phyloP scores from a whole-genome alignment of 2,329 filamentous ascomycete genomes.

The Trichocomaceae sp. region DNA sequence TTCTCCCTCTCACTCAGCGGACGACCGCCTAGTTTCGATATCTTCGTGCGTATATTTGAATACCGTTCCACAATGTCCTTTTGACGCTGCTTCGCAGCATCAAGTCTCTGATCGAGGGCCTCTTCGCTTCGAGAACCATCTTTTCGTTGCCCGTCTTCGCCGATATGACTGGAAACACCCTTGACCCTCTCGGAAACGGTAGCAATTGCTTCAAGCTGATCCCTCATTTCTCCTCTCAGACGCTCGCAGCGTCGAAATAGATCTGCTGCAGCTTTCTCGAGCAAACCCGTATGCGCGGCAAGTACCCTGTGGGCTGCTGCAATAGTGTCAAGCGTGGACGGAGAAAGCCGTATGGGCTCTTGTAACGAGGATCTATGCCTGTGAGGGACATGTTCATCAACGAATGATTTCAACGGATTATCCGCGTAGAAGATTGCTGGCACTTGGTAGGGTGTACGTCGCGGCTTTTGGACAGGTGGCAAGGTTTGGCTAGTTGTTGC shows the following conservation, averaged over 20 bases:
- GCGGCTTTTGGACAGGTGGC: constrained; percentile 18
- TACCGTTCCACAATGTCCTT: constrained; percentile 36
- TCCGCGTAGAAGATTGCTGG: constrained; percentile 35
- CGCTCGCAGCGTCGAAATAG: constrained; percentile 48
- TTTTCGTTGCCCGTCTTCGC: constrained; percentile 29
- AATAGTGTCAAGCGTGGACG: constrained; percentile 43
- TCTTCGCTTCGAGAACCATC: constrained; percentile 27
- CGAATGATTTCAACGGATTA: constrained; percentile 34
- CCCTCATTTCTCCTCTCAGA: constrained; percentile 41
- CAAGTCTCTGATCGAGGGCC: constrained; percentile 34
- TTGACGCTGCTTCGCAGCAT: constrained; percentile 36
- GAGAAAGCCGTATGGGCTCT: constrained; percentile 43
- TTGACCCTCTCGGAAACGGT: constrained; percentile 42
- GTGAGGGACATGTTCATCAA: constrained; percentile 38
- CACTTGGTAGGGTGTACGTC: constrained; percentile 39
- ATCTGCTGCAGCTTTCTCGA: constrained; percentile 44
- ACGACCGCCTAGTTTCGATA: constrained; percentile 37
- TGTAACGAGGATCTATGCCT: constrained; percentile 38
- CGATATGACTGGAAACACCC: constrained; percentile 34
- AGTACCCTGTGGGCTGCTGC: constrained; percentile 43
- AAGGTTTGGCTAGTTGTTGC: constrained; percentile 15
- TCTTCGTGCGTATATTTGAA: constrained; percentile 38
- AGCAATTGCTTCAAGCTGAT: constrained; percentile 41
- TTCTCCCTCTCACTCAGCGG: constrained; percentile 43
- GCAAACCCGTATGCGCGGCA: constrained; percentile 39